A percentile compares a stretch with the other conserved stretches of the same genome.
phyloP scores from a whole-genome alignment of 2,329 filamentous ascomycete species.

The Neofusicoccum cordaticola region DNA sequence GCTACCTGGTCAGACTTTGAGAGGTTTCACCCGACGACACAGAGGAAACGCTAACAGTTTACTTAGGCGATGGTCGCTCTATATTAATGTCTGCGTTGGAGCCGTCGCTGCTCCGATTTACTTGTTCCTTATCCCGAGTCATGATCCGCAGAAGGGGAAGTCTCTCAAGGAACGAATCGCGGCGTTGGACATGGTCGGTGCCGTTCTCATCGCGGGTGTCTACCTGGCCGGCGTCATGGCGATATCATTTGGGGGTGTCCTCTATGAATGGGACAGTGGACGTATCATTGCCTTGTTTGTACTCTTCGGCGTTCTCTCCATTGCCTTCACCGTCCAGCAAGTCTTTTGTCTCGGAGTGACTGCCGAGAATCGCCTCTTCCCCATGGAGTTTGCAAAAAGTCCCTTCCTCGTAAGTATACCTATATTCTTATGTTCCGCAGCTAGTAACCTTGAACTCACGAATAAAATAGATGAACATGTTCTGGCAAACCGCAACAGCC shows the following conservation, averaged over 20 bases:
- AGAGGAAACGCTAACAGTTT: too few relatives aligned
- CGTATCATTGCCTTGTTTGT: conserved; percentile 49
- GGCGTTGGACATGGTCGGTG: conserved; percentile 13
- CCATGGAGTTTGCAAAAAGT: too few relatives aligned
- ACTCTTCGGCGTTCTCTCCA: conserved; percentile 44
- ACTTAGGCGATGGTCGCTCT: background rate
- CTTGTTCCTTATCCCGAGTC: background rate
- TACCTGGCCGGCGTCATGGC: conserved; percentile 41
- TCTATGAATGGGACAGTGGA: conserved; percentile 48
- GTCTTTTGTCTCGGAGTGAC: too few relatives aligned
- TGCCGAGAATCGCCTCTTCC: too few relatives aligned
- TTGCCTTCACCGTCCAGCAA: conserved; percentile 19
- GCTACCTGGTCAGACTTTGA: conserved; percentile 24
- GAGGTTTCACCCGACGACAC: too few relatives aligned
- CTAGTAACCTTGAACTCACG: too few relatives aligned
- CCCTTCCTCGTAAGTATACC: too few relatives aligned
- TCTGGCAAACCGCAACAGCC: background rate
- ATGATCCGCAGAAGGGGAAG: conserved; percentile 3
- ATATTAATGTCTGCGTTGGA: conserved; percentile 10
- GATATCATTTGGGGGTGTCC: conserved; percentile 50
- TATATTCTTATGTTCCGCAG: too few relatives aligned
- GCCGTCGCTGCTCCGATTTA: background rate
- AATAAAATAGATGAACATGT: background rate
- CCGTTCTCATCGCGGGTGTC: conserved; percentile 4
- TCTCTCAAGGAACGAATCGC: background rate